phyloP scores from a whole-genome alignment of 495 filamentous ascomycete species.

The Cladorrhinum samala region DNA sequence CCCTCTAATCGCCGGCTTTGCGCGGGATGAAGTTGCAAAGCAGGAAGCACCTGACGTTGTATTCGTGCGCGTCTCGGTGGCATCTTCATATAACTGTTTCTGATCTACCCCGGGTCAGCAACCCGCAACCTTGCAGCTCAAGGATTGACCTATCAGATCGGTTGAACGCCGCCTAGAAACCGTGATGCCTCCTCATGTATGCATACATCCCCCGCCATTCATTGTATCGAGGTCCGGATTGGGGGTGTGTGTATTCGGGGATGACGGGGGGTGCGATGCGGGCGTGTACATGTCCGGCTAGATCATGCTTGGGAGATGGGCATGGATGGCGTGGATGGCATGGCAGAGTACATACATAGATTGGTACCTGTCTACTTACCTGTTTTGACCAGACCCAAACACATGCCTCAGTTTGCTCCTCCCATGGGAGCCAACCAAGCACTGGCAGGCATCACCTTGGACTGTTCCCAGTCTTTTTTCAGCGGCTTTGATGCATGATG shows the following conservation, averaged over 20 bases:
- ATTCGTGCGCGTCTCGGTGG: not conserved
- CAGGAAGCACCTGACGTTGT: not conserved
- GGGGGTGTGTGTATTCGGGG: not conserved
- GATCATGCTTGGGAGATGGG: not conserved
- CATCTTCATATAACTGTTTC: not conserved
- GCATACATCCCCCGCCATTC: too few species aligned
- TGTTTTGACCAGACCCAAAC: too few species aligned
- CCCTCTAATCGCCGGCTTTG: not conserved
- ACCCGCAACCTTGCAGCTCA: too few species aligned
- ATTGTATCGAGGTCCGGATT: not conserved
- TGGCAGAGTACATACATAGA: not conserved
- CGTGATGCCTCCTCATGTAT: too few species aligned
- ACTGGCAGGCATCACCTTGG: not conserved
- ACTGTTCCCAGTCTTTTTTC: not conserved
- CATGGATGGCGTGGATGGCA: too few species aligned
- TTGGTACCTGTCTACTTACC: too few species aligned
- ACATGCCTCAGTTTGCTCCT: not conserved
- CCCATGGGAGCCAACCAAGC: not conserved
- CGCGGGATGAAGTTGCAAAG: not conserved
- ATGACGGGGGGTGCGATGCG: not conserved
- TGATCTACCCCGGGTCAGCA: too few species aligned
- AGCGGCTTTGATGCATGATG: constrained; percentile 11
- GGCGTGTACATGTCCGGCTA: not conserved
- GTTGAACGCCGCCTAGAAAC: too few species aligned
- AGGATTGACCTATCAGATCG: too few species aligned